Percentiles rank a stretch among this genome's conserved stretches.
Evolutionary conservation across 2,329 filamentous ascomycete genomes (phyloP).

Genomic region (Thelonectria discophora): DNA sequence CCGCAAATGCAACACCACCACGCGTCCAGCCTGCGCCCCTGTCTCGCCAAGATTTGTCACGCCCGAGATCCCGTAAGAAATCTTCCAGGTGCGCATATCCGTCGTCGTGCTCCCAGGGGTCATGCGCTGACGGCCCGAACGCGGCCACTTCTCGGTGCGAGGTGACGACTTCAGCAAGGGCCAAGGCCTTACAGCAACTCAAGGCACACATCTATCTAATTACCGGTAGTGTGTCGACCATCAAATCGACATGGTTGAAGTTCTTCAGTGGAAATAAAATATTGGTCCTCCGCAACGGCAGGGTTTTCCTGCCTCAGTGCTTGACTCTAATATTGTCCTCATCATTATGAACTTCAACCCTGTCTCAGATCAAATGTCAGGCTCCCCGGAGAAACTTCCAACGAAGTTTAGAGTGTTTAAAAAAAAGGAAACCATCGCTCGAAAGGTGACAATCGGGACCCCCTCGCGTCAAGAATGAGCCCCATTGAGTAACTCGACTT

Average conservation of each 20-base stretch:
- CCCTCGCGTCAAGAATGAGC: constrained; percentile 99
- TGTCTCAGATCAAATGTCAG: constrained; percentile 27
- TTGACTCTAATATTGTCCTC: constrained; percentile 97
- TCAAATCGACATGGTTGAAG: constrained; percentile 33
- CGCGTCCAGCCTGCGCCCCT: constrained; percentile 3
- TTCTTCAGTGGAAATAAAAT: constrained; percentile 46
- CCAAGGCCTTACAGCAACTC: neutral
- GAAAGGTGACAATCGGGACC: constrained; percentile 49
- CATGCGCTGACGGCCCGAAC: neutral
- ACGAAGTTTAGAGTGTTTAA: constrained; percentile 52
- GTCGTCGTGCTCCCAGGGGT: too few species aligned
- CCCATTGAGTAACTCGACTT: constrained; percentile 96
- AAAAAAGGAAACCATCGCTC: constrained; percentile 39
- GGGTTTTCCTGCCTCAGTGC: constrained; percentile 74
- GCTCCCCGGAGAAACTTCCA: constrained; percentile 50
- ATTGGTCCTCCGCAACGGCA: constrained; percentile 46
- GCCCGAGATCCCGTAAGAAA: neutral
- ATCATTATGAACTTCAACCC: constrained; percentile 79
- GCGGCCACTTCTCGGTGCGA: neutral
- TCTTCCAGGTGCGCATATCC: neutral
- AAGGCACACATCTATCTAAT: too few species aligned
- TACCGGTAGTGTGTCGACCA: too few species aligned
- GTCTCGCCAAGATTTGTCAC: neutral
- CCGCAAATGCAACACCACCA: constrained; percentile 13
- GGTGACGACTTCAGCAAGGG: neutral